Percentiles rank a stretch among this genome's conserved stretches.
phyloP scores from a whole-genome alignment of 2,329 filamentous ascomycete genomes.

The Teratosphaeria viscida region DNA sequence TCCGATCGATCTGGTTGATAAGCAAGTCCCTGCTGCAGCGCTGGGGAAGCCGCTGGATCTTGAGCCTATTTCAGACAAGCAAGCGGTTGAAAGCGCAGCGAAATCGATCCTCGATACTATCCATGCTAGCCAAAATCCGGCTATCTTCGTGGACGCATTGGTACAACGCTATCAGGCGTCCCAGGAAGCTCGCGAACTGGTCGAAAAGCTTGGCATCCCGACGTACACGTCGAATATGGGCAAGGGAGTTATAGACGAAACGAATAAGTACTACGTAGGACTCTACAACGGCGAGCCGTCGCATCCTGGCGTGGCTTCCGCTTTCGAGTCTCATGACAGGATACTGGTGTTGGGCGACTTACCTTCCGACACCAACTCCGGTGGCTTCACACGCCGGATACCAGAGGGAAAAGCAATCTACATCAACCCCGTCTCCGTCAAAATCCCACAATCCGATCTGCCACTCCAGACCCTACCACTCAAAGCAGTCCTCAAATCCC shows the following conservation, averaged over 20 bases:
- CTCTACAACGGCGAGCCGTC: conserved; percentile 32
- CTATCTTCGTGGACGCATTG: conserved; percentile 31
- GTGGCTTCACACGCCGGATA: conserved; percentile 30
- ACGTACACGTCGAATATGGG: conserved; percentile 32
- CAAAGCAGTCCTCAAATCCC: conserved; percentile 26
- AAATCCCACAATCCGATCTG: conserved; percentile 13
- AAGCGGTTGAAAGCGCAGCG: conserved; percentile 21
- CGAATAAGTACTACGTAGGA: conserved; percentile 29
- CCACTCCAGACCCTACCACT: conserved; percentile 27
- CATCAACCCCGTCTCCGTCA: conserved; percentile 29
- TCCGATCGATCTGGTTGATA: conserved; percentile 29
- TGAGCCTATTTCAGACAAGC: conserved; percentile 19
- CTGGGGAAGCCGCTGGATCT: conserved; percentile 29
- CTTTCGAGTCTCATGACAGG: conserved; percentile 27
- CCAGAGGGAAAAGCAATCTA: conserved; percentile 22
- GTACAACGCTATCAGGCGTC: conserved; percentile 29
- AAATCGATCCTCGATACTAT: conserved; percentile 26
- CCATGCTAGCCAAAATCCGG: conserved; percentile 26
- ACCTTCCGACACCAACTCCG: conserved; percentile 34
- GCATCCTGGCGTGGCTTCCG: conserved; percentile 27
- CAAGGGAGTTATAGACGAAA: conserved; percentile 35
- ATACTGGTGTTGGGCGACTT: conserved; percentile 31
- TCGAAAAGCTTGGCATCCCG: conserved; percentile 27
- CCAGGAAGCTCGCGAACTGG: conserved; percentile 24
- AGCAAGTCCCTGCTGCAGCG: conserved; percentile 27